A percentile compares a stretch with the other conserved stretches of the same genome.
These are phyloP conservation scores for Alternaria panax DNA, from an alignment of 2,329 filamentous ascomycete genomes.

Conservation along the genomic window DNA sequence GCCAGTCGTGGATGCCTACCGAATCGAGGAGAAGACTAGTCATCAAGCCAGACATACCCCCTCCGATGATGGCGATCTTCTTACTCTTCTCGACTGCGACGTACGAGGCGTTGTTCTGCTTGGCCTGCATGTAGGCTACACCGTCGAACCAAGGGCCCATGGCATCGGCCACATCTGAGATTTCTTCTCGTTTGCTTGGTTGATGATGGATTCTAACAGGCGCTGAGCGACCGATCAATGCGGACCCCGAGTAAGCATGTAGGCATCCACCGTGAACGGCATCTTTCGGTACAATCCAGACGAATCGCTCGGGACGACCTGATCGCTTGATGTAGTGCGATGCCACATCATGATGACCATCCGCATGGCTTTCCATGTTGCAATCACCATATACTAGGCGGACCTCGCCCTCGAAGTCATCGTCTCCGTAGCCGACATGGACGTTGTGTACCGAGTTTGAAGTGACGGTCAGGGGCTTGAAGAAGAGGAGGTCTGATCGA, in stretches of 20 bases:
- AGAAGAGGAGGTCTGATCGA: conserved; percentile 40
- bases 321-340: conserved; percentile 45
- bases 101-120: conserved; percentile 61
- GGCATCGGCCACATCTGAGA: conserved; percentile 60
- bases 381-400: conserved; percentile 57
- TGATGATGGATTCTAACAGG: conserved; percentile 49
- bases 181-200: conserved; percentile 48
- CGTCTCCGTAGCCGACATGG: conserved; percentile 54
- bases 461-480: conserved; percentile 45
- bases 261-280: conserved; percentile 52
- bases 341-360: conserved; percentile 57
- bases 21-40: conserved; percentile 58
- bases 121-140: conserved; percentile 64
- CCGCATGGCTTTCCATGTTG: conserved; percentile 40
- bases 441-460: conserved; percentile 59
- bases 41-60: conserved; percentile 71
- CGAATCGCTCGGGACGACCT: conserved; percentile 55
- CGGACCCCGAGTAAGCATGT: conserved; percentile 53
- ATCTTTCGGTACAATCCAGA: conserved; percentile 57
- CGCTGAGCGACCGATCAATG: conserved; percentile 53
- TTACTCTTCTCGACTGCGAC: conserved; percentile 64
- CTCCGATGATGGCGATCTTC: conserved; percentile 69
- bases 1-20: conserved; percentile 66
- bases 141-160: conserved; percentile 73
- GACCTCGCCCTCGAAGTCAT: conserved; percentile 54